Base-by-base conservation (phyloP, 1,284 basidiomycete species). In the Malassezia sp. region DNA sequence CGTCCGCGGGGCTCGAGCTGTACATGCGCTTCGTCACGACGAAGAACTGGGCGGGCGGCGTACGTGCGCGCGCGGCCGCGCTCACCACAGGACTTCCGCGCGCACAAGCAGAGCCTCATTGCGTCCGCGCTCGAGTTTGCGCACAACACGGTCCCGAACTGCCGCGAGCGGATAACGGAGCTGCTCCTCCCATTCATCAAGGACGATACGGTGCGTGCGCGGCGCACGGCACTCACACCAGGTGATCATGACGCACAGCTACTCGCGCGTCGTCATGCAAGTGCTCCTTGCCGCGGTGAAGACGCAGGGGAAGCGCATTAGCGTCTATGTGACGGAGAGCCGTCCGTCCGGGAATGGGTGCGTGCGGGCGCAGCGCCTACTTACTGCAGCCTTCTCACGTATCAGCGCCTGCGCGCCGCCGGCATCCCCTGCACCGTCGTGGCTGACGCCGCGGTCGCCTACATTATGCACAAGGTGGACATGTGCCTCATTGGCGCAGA, bases 291-390 rank as follows among this genome's bases (percentile, higher is more conserved):
- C 81, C 53, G 71, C 72, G 2, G 89, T 90, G 6, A 83, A 91
- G 71, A 15, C 42, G 12, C 55, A 61, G 21, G 80, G 81, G 67
- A 96, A 95, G 74, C 78, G 89, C 45, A 88, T 97, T 72, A 85
- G 84, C 63, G 91, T 97, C 33, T 97, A 89, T 71, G 93, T 99
- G 43, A 95, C 93, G 45, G 88, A 95, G 78, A 85, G 86, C 28
- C 77, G 88, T 56, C 89, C 88, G 59, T 79, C 81, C 67, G 81
- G 84, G 54, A 75, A 84, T 12, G 6, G 58, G 61, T 0, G n/a
- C n/a, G n/a, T n/a, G n/a, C n/a, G n/a, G n/a, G n/a, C n/a, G n/a
- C n/a, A n/a, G n/a, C n/a, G n/a, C n/a, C n/a, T n/a, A n/a, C n/a
- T n/a, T n/a, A n/a, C n/a, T n/a, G n/a, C n/a, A n/a, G n/a, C n/a